phyloP scores from a whole-genome alignment of 2,329 filamentous ascomycete species.

The Fusarium graminum region DNA sequence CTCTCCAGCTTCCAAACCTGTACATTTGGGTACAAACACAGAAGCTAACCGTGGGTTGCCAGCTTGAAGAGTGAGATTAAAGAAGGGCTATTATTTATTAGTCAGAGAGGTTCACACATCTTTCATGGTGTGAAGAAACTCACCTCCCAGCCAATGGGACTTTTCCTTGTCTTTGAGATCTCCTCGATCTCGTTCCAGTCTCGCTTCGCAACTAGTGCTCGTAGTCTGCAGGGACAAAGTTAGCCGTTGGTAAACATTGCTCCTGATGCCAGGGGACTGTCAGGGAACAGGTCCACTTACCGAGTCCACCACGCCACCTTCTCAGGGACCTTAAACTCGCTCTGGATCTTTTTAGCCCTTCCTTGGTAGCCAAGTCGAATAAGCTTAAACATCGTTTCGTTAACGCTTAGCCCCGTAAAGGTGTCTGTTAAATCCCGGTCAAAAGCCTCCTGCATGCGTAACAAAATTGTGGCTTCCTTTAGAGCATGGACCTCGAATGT shows the following conservation, averaged over 20 bases:
- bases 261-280: slow-evolving; percentile 25
- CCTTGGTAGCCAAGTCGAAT: slow-evolving; percentile 85
- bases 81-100: slow-evolving; percentile 76
- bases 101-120: slow-evolving; percentile 8
- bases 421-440: slow-evolving; percentile 84
- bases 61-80: slow-evolving; percentile 87
- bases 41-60: slow-evolving; percentile 90
- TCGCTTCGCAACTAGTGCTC: slow-evolving; percentile 88
- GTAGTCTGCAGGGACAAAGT: slow-evolving; percentile 66
- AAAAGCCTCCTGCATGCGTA: slow-evolving; percentile 88
- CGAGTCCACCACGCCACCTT: slow-evolving; percentile 89
- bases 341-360: slow-evolving; percentile 87
- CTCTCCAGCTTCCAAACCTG: slow-evolving; percentile 74
- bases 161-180: slow-evolving; percentile 81
- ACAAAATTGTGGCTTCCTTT: slow-evolving; percentile 81
- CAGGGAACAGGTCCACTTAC: slow-evolving; percentile 56
- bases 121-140: slow-evolving; percentile 51
- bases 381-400: slow-evolving; percentile 92
- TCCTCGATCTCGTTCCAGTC: slow-evolving; percentile 96
- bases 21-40: slow-evolving; percentile 89
- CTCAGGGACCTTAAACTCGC: slow-evolving; percentile 92
- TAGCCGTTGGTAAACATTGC: slow-evolving; percentile 31
- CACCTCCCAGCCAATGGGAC: slow-evolving; percentile 96
- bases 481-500: slow-evolving; percentile 79
- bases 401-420: slow-evolving; percentile 86